Evolutionary conservation across 2,329 filamentous ascomycete genomes (phyloP).

Genomic region (Colletotrichum gigasporum): DNA sequence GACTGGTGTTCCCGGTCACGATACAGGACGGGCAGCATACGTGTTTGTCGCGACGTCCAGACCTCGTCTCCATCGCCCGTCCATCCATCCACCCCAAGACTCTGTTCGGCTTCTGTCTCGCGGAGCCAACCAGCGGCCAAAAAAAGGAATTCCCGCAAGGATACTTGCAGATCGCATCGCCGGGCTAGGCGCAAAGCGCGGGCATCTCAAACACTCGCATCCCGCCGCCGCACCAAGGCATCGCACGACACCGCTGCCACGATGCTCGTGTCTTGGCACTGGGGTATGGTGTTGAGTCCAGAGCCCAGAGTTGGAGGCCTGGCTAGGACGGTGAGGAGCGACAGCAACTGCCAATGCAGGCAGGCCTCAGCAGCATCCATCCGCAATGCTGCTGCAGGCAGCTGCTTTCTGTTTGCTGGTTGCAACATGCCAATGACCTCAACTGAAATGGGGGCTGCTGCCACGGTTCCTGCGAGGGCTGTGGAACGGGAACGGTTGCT

Average conservation of each 20-base stretch:
- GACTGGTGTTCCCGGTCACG: slow-evolving; percentile 20
- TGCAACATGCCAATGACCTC: not conserved
- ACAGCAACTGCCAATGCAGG: not conserved
- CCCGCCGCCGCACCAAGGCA: slow-evolving; percentile 14
- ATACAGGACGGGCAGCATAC: slow-evolving; percentile 6
- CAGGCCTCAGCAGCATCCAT: not conserved
- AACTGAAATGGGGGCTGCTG: not conserved
- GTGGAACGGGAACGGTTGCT: slow-evolving; percentile 26
- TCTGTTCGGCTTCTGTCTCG: not conserved
- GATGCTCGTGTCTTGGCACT: slow-evolving; percentile 19
- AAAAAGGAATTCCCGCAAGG: slow-evolving; percentile 2
- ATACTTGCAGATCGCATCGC: slow-evolving; percentile 24
- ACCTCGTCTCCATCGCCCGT: not conserved
- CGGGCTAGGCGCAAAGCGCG: slow-evolving; percentile 18
- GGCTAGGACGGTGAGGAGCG: not conserved
- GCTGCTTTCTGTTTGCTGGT: not conserved
- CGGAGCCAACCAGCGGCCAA: not conserved
- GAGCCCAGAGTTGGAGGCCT: not conserved
- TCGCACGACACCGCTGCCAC: slow-evolving; percentile 17
- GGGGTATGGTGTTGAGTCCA: no score
- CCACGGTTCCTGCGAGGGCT: slow-evolving; percentile 15
- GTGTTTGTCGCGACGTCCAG: slow-evolving; percentile 18
- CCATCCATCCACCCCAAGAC: not conserved
- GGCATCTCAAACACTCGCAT: slow-evolving; percentile 27
- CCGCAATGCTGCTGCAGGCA: not conserved